These are phyloP conservation scores for Schizosaccharomyces japonicus DNA, from an alignment of 805 yeast species.

Conservation along the genomic window DNA sequence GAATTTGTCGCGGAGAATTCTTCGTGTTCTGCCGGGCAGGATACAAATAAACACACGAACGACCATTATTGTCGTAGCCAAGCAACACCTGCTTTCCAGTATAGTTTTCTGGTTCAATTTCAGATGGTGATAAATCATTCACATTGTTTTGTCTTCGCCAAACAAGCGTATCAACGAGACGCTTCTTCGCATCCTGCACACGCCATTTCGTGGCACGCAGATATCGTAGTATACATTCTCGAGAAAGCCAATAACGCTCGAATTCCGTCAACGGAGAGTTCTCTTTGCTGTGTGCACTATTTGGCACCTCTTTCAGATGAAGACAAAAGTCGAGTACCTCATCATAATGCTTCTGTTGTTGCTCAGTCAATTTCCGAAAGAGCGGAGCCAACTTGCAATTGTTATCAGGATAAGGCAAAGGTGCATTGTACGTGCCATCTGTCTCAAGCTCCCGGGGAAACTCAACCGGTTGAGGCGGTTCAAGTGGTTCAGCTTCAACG, in stretches of 20 bases:
- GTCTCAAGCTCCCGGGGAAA: neutral
- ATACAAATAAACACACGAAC: slow-evolving; percentile 80
- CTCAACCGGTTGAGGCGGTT: neutral
- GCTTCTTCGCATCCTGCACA: slow-evolving; percentile 38
- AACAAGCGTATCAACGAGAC: slow-evolving; percentile 53
- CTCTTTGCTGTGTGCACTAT: slow-evolving; percentile 17
- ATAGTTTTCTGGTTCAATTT: slow-evolving; percentile 26
- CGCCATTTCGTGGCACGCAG: slow-evolving; percentile 87
- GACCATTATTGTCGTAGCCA: slow-evolving; percentile 69
- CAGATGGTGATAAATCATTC: slow-evolving; percentile 18
- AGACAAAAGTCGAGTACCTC: slow-evolving; percentile 41
- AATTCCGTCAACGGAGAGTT: slow-evolving; percentile 20
- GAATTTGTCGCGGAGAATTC: slow-evolving; percentile 75
- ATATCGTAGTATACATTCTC: slow-evolving; percentile 76
- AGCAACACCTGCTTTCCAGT: slow-evolving; percentile 81
- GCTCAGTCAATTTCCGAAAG: slow-evolving; percentile 11
- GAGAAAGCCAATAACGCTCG: slow-evolving; percentile 81
- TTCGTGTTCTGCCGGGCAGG: slow-evolving; percentile 94
- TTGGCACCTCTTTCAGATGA: slow-evolving; percentile 25
- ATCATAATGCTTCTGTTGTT: slow-evolving; percentile 36
- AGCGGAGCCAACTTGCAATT: neutral
- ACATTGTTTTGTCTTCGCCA: slow-evolving; percentile 93
- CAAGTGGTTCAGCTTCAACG: no score
- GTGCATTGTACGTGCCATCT: slow-evolving; percentile 1
- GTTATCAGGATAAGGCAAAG: neutral